A percentile compares a stretch with the other conserved stretches of the same genome.
phyloP scores from a whole-genome alignment of 352 stramenopile species.

The Thraustochytrium striatum region DNA sequence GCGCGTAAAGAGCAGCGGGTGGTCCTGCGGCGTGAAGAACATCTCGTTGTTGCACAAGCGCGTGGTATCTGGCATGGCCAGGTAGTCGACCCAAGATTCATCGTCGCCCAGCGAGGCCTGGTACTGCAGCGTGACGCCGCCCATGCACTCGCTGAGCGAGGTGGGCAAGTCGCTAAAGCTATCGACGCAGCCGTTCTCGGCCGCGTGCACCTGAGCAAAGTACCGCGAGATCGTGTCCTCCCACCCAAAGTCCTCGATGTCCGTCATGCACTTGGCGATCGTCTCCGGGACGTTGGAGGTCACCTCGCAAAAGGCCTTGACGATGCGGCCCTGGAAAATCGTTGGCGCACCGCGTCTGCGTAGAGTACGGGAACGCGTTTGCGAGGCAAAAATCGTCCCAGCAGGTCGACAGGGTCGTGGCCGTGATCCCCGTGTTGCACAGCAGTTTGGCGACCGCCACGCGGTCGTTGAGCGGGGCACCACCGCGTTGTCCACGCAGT shows the following conservation, averaged over 20 bases:
- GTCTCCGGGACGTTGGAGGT: background rate
- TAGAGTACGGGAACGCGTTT: constrained; percentile 15
- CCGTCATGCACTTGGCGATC: background rate
- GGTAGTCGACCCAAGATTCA: constrained; percentile 23
- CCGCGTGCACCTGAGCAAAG: background rate
- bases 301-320: constrained; percentile 28
- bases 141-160: background rate
- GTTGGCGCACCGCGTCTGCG: background rate
- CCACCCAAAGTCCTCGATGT: background rate
- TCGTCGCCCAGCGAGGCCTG: constrained; percentile 16
- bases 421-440: background rate
- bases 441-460: background rate
- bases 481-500: background rate
- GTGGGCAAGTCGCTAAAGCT: constrained; percentile 9
- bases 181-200: constrained; percentile 3
- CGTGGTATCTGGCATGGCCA: background rate
- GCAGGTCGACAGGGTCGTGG: background rate
- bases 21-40: background rate
- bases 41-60: constrained; percentile 11
- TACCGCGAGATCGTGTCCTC: background rate
- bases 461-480: background rate
- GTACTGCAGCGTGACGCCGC: constrained; percentile 37
- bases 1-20: constrained; percentile 28
- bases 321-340: constrained; percentile 12
- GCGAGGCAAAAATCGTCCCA: constrained; percentile 26